Base-by-base conservation (phyloP, 495 filamentous ascomycete species). In the Penicillium canariense region DNA sequence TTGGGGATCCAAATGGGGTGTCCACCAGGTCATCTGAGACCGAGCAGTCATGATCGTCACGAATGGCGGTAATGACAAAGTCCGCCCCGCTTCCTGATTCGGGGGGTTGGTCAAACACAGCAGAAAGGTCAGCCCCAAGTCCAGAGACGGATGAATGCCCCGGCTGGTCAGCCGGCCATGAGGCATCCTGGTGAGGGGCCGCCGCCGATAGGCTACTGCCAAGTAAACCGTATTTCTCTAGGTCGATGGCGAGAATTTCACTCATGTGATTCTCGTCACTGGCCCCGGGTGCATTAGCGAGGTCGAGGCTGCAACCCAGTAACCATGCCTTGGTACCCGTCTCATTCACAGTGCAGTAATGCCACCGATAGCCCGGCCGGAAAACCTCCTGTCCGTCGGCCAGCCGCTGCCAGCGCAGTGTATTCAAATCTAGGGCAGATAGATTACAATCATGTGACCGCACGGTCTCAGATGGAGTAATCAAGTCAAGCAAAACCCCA, bases 251-350 rank as follows among this genome's bases (percentile, higher is more conserved):
- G 61, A 97, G 83, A 32, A 98, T 87, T 65, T 98, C 91, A 58
- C 90, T 94, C 54, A 98, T 81, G 61, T 92, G 93, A 67, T 97
- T 95, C 60, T 96, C 91, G 26, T 87, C 77, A 38, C 72, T 75
- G 15, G 73, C 76, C 40, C 70, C 79, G n/a, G 76, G 76, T 12
- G 73, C 69, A 50, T 73, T 75, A 0, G 74, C 65, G 23, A 74
- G 50, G 53, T 96, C 90, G 4, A 86, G 88, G 8, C 86, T 86
- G 65, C 91, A 96, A 18, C 94, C 94, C n/a, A 98, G 79, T 7
- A 98, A 75, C 90, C 96, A 98, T 9, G 91, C 93, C 60, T 95
- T 96, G 2, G 94, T 97, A 1, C 90, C 91, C 50, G 91, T 86
- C 56, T 94, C 84, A 66, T 96, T 91, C 69, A 96, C 85, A 0